Evolutionary conservation across 1,139 yeast species (phyloP), one percentile per base, ranked within the genome.

Genomic region (Nakaseomyces bracarensis): DNA sequence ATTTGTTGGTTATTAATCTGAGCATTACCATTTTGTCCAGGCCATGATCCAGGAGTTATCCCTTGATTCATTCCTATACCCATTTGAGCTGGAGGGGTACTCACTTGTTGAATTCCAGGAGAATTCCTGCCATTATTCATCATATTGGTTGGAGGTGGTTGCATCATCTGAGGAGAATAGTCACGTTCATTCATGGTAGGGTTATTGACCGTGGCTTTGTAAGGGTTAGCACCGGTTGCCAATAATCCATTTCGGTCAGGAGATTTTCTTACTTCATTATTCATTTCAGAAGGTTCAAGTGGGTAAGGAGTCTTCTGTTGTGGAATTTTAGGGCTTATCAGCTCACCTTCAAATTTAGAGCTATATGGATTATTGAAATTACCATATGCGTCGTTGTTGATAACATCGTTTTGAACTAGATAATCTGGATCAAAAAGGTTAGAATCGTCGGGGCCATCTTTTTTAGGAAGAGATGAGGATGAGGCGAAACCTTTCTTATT

Each of bases 381-480:
- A 13, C 36, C 36, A 14, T 33, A 33, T 4, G 36, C n/a, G 21
- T 33, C 36, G 14, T 33, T 33, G 11, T 33, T 20, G 25, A 22
- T 11, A 43, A 11, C 27, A 26, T 54, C 51, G 26, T 55, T 53
- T 38, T 57, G 57, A 38, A 57, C 63, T 49, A 54, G 46, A 38
- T 51, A 59, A 41, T 57, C 63, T 2, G 63, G 63, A 43, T 59
- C 63, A 47, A 60, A 60, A 10, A 59, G 55, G 42, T 58, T 55
- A 9, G 35, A 28, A 13, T 47, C 47, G 27, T 39, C 48, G 14
- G 41, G 38, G 18, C 38, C 42, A n/a, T 37, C 35, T 4, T 25
- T 31, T 15, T 21, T 33, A 14, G 15, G 26, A 2, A 30, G 15
- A n/a, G 27, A 22, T n/a, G 25, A 14, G 14, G 25, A 20, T 3